Conservation (phyloP, 176 grass and related monocot genomes). For the Aechmea fasciata region DNA sequence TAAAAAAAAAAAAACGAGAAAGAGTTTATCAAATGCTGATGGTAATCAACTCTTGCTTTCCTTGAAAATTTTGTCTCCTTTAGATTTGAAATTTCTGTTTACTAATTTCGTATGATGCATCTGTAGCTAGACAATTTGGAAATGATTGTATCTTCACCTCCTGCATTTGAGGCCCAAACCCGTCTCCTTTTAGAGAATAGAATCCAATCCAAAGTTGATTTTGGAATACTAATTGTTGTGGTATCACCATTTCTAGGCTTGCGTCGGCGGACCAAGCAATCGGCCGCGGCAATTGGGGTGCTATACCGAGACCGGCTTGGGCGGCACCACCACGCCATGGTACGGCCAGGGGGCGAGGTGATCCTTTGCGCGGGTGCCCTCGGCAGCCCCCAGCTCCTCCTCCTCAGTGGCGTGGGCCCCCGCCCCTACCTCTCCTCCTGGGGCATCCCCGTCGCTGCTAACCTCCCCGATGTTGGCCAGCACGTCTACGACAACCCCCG, state of each 20-base stretch:
- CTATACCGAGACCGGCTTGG: conserved; percentile 57
- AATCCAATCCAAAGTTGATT: too few relatives aligned
- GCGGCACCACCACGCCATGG: conserved; percentile 49
- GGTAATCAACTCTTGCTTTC: too few relatives aligned
- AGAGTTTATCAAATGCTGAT: too few relatives aligned
- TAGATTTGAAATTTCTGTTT: too few relatives aligned
- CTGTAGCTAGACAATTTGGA: too few relatives aligned
- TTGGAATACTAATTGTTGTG: too few relatives aligned
- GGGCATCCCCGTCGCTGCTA: conserved; percentile 48
- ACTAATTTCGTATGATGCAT: too few relatives aligned
- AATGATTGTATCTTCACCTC: too few relatives aligned
- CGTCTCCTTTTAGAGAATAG: too few relatives aligned
- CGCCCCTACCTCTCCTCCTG: conserved; percentile 43
- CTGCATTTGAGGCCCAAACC: too few relatives aligned
- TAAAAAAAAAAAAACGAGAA: too few relatives aligned
- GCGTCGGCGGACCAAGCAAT: conserved; percentile 18
- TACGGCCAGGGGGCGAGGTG: conserved; percentile 63
- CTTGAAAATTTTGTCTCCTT: too few relatives aligned
- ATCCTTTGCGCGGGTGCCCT: conserved; percentile 68
- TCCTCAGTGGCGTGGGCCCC: conserved; percentile 71
- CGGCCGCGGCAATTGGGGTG: conserved; percentile 43
- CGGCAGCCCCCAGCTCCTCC: conserved; percentile 67
- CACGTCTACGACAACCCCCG: conserved; percentile 83
- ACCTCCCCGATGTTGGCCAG: conserved; percentile 47
- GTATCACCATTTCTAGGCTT: not conserved